Evolutionary conservation across 352 stramenopile species (phyloP), one percentile per base, ranked within the genome.

Genomic region (Globisporangium perplexum): DNA sequence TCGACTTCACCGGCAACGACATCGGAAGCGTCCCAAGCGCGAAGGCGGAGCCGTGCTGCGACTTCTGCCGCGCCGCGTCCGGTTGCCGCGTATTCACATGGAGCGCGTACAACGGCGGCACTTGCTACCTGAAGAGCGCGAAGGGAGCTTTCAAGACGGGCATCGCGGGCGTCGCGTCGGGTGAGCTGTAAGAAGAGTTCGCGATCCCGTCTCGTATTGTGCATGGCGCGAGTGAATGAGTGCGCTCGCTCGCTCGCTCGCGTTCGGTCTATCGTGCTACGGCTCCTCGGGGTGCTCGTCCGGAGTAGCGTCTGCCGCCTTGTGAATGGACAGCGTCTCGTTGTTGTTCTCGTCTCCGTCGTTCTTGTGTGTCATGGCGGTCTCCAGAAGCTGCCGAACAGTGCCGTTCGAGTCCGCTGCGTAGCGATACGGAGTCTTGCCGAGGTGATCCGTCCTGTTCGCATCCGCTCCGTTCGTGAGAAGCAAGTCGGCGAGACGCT

Each of bases 81-180:
- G 63, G 62, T 10, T 80, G 70, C 46, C 53, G 60, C 22, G 73
- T 69, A 6, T 87, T 83, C 57, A 66, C 73, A 3, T 88, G 74
- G 74, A 83, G 28, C 28, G 62, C 57, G 24, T 60, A 64, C 47
- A 63, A 77, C 48, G 76, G 76, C 15, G 77, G 75, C 26, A 86
- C 70, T 3, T 86, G 74, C 46, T 86, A 55, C 47, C 61, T 79
- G 45, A 78, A 78, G 47, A 76, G 67, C 38, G 58, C 31, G n/a
- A 72, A 72, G 43, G 62, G 59, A 14, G n/a, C 2, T 3, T 31
- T 31, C 23, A 45, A 36, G 24, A 36, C 18, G 3, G 41, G 33
- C 28, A 24, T 52, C 6, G 15, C n/a, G 8, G 45, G 43, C 24
- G 44, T 53, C 33, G 38, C 44, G 6, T 59, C 53, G 1, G 31